Evolutionary conservation across 2,329 filamentous ascomycete species (phyloP).

Genomic region (Grosmannia penicillata): DNA sequence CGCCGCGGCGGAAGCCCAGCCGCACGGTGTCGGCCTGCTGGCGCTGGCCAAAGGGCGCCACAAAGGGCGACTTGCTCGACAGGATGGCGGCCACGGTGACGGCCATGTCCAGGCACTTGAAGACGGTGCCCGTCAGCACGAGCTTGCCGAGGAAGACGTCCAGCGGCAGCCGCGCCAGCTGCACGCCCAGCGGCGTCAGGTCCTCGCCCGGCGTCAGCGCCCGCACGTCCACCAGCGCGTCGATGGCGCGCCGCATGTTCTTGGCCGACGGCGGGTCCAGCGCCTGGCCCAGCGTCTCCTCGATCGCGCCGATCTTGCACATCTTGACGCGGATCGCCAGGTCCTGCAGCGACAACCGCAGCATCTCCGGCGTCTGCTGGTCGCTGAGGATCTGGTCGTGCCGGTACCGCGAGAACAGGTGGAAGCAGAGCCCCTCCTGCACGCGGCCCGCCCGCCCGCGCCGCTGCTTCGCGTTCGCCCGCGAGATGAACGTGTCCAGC

Average conservation of each 20-base stretch:
- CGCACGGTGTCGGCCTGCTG: constrained; percentile 69
- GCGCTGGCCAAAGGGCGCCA: constrained; percentile 71
- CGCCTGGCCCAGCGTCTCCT: constrained; percentile 74
- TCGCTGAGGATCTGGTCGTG: constrained; percentile 78
- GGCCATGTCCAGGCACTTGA: constrained; percentile 81
- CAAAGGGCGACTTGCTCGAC: constrained; percentile 88
- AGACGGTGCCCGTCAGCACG: constrained; percentile 71
- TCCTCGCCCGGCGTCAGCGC: constrained; percentile 72
- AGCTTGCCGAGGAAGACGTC: constrained; percentile 94
- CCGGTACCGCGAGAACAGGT: constrained; percentile 81
- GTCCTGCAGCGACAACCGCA: constrained; percentile 85
- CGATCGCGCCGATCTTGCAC: constrained; percentile 86
- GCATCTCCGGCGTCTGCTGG: constrained; percentile 92
- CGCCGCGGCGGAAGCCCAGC: constrained; percentile 64
- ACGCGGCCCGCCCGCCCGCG: constrained; percentile 90
- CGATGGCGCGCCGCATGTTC: constrained; percentile 85
- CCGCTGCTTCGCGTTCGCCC: constrained; percentile 89
- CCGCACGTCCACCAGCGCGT: constrained; percentile 84
- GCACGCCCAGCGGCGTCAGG: constrained; percentile 70
- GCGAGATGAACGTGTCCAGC: constrained; percentile 88
- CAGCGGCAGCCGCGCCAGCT: constrained; percentile 76
- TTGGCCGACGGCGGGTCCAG: constrained; percentile 81
- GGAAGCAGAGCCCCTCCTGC: constrained; percentile 87
- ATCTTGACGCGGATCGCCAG: constrained; percentile 94
- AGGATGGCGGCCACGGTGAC: constrained; percentile 86